These are phyloP conservation scores for Ensete glaucum DNA, from an alignment of 176 grass and related monocot species.

Conservation along the genomic window DNA sequence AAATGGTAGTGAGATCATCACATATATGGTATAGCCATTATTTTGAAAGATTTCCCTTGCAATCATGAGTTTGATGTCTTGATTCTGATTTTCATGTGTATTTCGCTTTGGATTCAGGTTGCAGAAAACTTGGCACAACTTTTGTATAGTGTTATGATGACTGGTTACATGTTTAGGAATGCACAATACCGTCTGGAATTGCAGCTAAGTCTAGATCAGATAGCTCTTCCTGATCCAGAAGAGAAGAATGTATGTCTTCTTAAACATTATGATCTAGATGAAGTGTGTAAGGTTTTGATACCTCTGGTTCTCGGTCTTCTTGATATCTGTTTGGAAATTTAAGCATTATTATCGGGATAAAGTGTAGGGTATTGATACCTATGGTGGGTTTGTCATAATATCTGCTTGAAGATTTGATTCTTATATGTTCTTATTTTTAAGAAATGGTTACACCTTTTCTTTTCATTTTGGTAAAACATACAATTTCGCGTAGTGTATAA, in stretches of 20 bases:
- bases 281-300: background rate
- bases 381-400: background rate
- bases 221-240: constrained; percentile 69
- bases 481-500: background rate
- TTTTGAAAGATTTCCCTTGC: background rate
- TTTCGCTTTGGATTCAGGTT: constrained; percentile 43
- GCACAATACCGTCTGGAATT: constrained; percentile 78
- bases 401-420: background rate
- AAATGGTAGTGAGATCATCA: no score
- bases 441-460: background rate
- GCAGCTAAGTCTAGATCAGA: constrained; percentile 76
- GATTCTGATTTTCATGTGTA: background rate
- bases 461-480: background rate
- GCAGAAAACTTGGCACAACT: constrained; percentile 90
- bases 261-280: background rate
- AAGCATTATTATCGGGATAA: background rate
- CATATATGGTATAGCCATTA: background rate
- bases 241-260: constrained; percentile 42
- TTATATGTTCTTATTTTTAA: background rate
- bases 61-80: background rate
- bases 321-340: background rate
- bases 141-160: constrained; percentile 95
- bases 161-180: constrained; percentile 98
- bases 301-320: background rate
- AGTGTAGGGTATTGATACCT: background rate